phyloP scores from a whole-genome alignment of 2,329 filamentous ascomycete genomes.

The Alternaria infectoria region DNA sequence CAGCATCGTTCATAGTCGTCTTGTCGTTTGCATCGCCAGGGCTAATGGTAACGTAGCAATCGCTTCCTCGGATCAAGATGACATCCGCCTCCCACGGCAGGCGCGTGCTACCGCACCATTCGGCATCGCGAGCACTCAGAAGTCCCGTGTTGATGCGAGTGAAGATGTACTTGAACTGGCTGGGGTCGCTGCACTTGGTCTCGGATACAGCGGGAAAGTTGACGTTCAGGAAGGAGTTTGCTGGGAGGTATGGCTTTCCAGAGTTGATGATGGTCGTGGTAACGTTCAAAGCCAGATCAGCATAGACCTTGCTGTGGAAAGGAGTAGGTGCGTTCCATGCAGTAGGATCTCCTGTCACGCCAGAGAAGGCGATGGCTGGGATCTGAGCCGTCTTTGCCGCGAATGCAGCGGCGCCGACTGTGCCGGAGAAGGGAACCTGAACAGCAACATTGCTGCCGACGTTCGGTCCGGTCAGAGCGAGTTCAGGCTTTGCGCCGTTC shows the following conservation, averaged over 20 bases:
- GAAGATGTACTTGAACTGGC: conserved; percentile 68
- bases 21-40: conserved; percentile 67
- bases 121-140: conserved; percentile 57
- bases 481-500: conserved; percentile 59
- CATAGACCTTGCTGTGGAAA: conserved; percentile 65
- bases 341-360: conserved; percentile 57
- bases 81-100: conserved; percentile 67
- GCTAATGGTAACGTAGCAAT: conserved; percentile 68
- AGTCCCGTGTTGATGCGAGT: conserved; percentile 62
- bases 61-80: conserved; percentile 51
- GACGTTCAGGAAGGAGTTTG: conserved; percentile 69
- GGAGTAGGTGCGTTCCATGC: conserved; percentile 62
- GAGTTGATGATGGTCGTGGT: conserved; percentile 62
- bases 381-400: conserved; percentile 62
- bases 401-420: conserved; percentile 69
- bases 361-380: conserved; percentile 73
- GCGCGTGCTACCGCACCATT: conserved; percentile 61
- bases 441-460: conserved; percentile 65
- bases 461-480: conserved; percentile 72
- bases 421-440: conserved; percentile 66
- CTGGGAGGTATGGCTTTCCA: conserved; percentile 68
- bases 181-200: conserved; percentile 57
- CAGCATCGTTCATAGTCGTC: conserved; percentile 60
- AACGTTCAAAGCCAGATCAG: conserved; percentile 65
- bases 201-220: conserved; percentile 66